Evolutionary conservation across 495 filamentous ascomycete species (phyloP).

Genomic region (Durotheca rogersii): DNA sequence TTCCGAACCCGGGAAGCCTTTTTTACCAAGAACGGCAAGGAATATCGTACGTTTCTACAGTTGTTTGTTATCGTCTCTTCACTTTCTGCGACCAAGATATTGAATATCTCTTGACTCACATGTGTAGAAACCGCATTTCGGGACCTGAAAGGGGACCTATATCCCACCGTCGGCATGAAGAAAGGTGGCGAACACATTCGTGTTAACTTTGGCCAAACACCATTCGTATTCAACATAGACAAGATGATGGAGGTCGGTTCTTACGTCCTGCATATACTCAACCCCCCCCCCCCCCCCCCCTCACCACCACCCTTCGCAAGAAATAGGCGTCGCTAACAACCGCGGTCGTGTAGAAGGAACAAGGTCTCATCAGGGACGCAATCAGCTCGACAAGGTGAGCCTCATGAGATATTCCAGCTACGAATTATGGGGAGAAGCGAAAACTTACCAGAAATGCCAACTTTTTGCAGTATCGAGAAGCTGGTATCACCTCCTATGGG

Average conservation of each 20-base stretch:
- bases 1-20: constrained; percentile 85
- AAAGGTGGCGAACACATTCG: constrained; percentile 77
- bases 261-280: not conserved
- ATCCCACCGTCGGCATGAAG: constrained; percentile 93
- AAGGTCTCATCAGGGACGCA: constrained; percentile 49
- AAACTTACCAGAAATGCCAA: too few relatives aligned
- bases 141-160: constrained; percentile 71
- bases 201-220: constrained; percentile 88
- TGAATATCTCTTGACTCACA: constrained; percentile 1
- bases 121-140: constrained; percentile 73
- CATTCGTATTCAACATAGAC: constrained; percentile 93
- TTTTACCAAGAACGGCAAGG: constrained; percentile 90
- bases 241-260: constrained; percentile 71
- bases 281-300: too few relatives aligned
- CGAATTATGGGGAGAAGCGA: too few relatives aligned
- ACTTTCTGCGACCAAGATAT: not conserved
- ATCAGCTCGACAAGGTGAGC: constrained; percentile 42
- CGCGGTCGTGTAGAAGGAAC: constrained; percentile 54
- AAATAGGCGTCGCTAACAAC: constrained; percentile 25
- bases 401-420: too few relatives aligned
- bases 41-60: constrained; percentile 68
- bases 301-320: too few relatives aligned
- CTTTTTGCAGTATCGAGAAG: constrained; percentile 30
- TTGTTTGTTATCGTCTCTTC: too few relatives aligned
- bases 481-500: constrained; percentile 54